Evolutionary conservation across 352 stramenopile species (phyloP), one percentile per base, ranked within the genome.

Genomic region (Phytophthora colocasiae): DNA sequence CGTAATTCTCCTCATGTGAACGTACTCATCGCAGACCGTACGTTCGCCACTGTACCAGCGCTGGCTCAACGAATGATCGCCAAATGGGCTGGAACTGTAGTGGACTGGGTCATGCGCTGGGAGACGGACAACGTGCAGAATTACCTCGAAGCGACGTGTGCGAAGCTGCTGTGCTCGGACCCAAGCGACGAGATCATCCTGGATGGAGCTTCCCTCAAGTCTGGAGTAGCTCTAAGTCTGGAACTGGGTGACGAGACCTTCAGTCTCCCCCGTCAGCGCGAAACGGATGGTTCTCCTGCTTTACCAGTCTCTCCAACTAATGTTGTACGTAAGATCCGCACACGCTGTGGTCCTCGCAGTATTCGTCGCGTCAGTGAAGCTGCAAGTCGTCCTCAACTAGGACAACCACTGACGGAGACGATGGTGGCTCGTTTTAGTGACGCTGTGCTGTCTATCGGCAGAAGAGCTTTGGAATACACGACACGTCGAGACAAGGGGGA

Each of bases 141-240:
- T 52, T 95, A 91, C 47, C 45, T 95, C 17, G 68, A 78, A 1
- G 83, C 84, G n/a, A 72, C 68, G 1, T 96, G 89, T 59, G 74
- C 81, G 6, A 96, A 95, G 57, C 57, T 96, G 7, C 51, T 96
- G 3, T 96, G 89, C 60, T 96, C 87, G 0, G 87, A 96, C 46
- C 75, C 87, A 0, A 69, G 82, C 34, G 89, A 96, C 45, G 87
- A 95, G 46, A 95, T 96, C 39, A 94, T 96, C 36, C 62, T 83
- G 2, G 89, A 96, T 51, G 80, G 75, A 22, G 89, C 87, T 8
- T 96, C 89, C 7, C 72, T 96, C 11, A 96, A 96, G 41, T 84
- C 85, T 9, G 89, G 89, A 2, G 83, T 95, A 4, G 87, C 89
- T 11, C 40, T 95, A 6, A 77, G 77, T 4, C 15, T 87, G 2